Base-by-base conservation (phyloP, 2,329 filamentous ascomycete genomes). In the Fusarium hainanense region DNA sequence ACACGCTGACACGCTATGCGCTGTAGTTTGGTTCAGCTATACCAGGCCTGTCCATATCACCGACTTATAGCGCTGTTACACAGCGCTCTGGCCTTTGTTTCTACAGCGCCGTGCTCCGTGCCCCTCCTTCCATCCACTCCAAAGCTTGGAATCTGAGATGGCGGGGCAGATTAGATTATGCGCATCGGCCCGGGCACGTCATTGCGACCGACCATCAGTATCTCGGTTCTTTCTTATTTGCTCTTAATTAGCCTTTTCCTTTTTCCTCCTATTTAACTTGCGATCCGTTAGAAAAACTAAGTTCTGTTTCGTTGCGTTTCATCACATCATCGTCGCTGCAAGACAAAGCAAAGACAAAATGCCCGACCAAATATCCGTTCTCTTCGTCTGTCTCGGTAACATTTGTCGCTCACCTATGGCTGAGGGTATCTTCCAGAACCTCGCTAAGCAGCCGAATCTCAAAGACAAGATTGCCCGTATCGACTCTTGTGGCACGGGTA, bases 331-430 rank as follows among this genome's bases (percentile, higher is more conserved):
- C 23, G 23, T 27, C 34, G 27, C 13, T 20, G 10, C 16, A 28
- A 25, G 14, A 27, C 60, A 43, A 50, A 56, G 51, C 48, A 67
- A 75, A 50, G 58, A 54, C 48, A 67, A 75, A 66, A 81, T 82
- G 80, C 63, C 80, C 9, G 81, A 82, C 64, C 78, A 79, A 41
- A 71, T 93, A 57, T 94, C 91, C 4, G 92, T 98, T 40, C 88
- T 98, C 54, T 98, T 98, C 78, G 95, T 98, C 74, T 99, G 96
- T 82, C 87, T 98, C 34, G 96, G 96, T 79, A 99, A 99, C 81
- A 98, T 98, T 77, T 99, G 94, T 79, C 86, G 88, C 65, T 97
- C 94, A 10, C 93, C 96, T 32, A 98, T 99, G 96, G 93, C 94
- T 47, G 95, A 98, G 84, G 96, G 93, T 51, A 92, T 97, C 70